These are phyloP conservation scores for Collybia mongolica DNA, from an alignment of 768 basidiomycete species.

Conservation along the genomic window DNA sequence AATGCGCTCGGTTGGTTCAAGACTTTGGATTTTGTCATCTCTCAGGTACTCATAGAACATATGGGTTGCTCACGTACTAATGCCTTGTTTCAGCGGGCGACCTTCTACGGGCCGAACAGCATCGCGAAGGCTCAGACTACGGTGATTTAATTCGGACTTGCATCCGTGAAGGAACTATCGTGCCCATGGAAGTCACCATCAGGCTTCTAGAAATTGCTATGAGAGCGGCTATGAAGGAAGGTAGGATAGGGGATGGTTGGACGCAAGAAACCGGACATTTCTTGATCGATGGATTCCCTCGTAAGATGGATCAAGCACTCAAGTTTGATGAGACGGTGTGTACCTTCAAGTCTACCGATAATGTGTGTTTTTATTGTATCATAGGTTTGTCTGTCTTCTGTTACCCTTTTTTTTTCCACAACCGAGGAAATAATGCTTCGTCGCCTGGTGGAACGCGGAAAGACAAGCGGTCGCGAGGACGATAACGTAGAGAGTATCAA, in stretches of 20 bases:
- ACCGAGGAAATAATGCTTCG: conserved; percentile 85
- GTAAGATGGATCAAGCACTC: conserved; percentile 97
- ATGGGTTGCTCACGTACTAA: conserved; percentile 3
- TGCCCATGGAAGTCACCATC: conserved; percentile 96
- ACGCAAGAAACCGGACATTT: conserved; percentile 75
- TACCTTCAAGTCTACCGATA: conserved; percentile 4
- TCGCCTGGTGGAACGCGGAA: conserved; percentile 84
- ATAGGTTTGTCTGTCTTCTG: conserved; percentile 78
- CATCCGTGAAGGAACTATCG: conserved; percentile 91
- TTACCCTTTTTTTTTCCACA: conserved; percentile 85
- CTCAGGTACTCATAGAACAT: conserved; percentile 57
- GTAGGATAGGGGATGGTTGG: conserved; percentile 56
- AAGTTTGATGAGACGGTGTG: conserved; percentile 85
- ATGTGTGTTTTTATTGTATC: conserved; percentile 2
- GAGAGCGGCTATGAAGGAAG: conserved; percentile 51
- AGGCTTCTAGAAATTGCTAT: conserved; percentile 95
- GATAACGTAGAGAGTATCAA: conserved; percentile 93
- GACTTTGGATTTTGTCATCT: conserved; percentile 91
- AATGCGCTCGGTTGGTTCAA: conserved; percentile 80
- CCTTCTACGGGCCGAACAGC: conserved; percentile 91
- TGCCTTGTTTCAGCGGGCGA: conserved; percentile 74
- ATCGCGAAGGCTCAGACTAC: conserved; percentile 78
- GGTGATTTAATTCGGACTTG: conserved; percentile 83
- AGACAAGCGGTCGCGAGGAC: conserved; percentile 94
- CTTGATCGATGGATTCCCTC: conserved; percentile 95